Percentiles rank a stretch among this genome's conserved stretches.
phyloP scores from a whole-genome alignment of 202 grass and related monocot genomes.

The Tripidium arundinaceum region DNA sequence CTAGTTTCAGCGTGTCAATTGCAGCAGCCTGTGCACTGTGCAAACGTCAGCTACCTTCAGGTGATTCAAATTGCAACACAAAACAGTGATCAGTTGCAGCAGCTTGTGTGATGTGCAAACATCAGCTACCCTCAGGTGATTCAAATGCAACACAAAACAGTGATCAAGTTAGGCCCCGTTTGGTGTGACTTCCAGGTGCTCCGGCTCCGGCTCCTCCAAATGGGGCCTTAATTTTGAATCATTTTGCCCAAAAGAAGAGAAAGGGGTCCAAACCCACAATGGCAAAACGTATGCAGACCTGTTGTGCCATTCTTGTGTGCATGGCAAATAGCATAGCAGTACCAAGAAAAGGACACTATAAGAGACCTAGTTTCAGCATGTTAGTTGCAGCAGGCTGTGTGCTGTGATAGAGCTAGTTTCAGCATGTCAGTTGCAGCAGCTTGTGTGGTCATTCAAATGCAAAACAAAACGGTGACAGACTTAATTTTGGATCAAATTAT shows the following conservation, averaged over 20 bases:
- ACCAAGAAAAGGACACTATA: background rate
- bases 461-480: background rate
- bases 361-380: background rate
- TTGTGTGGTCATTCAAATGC: background rate
- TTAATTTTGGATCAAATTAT: background rate
- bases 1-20: background rate
- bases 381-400: background rate
- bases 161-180: background rate
- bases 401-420: background rate
- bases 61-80: constrained; percentile 1
- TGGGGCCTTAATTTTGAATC: background rate
- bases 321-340: background rate
- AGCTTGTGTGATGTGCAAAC: background rate
- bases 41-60: background rate
- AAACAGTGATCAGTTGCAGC: background rate
- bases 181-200: background rate
- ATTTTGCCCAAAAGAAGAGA: background rate
- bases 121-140: background rate
- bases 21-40: background rate
- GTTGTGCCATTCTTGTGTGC: background rate
- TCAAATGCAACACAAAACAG: background rate
- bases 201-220: background rate
- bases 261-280: background rate
- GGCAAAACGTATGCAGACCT: background rate
- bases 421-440: background rate